Conservation (phyloP, 768 basidiomycete genomes). For the Asterophora parasitica region DNA sequence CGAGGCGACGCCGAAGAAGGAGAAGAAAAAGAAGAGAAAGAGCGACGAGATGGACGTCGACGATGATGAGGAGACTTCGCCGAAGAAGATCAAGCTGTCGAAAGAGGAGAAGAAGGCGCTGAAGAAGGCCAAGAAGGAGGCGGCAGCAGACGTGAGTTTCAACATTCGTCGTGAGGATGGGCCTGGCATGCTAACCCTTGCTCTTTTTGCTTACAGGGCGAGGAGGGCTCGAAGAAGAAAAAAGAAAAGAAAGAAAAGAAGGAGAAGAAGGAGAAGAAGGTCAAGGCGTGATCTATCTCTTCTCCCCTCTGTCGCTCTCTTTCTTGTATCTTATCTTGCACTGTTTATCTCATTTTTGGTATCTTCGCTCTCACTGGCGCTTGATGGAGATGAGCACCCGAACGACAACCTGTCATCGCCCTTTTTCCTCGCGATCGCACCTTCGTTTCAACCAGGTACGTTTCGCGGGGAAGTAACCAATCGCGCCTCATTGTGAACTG, state of each 20-base stretch:
- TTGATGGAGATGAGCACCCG: background rate
- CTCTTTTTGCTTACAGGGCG: conserved; percentile 13
- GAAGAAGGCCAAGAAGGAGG: conserved; percentile 72
- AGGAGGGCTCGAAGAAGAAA: conserved; percentile 38
- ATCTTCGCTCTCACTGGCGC: background rate
- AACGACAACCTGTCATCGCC: background rate
- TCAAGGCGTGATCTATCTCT: conserved; percentile 24
- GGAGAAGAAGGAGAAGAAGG: conserved; percentile 32
- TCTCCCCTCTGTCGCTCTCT: conserved; percentile 11
- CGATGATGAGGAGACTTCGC: conserved; percentile 45
- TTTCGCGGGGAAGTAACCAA: too few species aligned
- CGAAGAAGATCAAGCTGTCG: conserved; percentile 71
- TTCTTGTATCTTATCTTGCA: conserved; percentile 14
- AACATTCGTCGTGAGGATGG: conserved; percentile 7
- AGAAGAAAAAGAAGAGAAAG: conserved; percentile 68
- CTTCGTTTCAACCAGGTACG: background rate
- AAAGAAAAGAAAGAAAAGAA: conserved; percentile 43
- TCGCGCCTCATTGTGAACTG: too few species aligned
- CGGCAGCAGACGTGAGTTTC: conserved; percentile 36
- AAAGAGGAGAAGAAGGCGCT: conserved; percentile 86
- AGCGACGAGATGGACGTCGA: conserved; percentile 65
- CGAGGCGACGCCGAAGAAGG: conserved; percentile 50
- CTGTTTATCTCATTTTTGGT: background rate
- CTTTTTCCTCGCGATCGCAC: background rate
- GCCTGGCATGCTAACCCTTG: background rate